Conservation (phyloP, 768 basidiomycete genomes). For the Daedaleopsis sinensis region DNA sequence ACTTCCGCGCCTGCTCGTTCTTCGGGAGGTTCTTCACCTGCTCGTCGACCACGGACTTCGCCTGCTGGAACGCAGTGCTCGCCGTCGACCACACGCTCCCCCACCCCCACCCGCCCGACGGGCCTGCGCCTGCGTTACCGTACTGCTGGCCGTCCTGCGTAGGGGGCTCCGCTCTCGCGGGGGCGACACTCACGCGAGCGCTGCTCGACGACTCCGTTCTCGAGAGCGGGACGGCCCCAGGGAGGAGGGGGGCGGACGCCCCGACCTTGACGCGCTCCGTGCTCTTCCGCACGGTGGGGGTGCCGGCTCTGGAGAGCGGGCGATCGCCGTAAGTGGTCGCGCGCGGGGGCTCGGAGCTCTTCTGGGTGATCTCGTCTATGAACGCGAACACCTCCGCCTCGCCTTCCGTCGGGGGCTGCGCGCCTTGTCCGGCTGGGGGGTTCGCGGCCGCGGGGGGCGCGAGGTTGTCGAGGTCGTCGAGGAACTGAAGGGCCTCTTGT, state of each 20-base stretch:
- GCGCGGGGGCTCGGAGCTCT: slow-evolving; percentile 78
- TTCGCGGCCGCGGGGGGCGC: slow-evolving; percentile 30
- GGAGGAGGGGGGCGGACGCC: slow-evolving; percentile 38
- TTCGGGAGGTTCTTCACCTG: slow-evolving; percentile 87
- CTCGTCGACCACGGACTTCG: slow-evolving; percentile 87
- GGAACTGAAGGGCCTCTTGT: slow-evolving; percentile 88
- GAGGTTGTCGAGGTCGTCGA: slow-evolving; percentile 92
- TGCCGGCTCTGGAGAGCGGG: slow-evolving; percentile 65
- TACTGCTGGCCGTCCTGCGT: slow-evolving; percentile 20
- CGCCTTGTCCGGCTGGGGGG: slow-evolving; percentile 29
- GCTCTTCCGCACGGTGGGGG: slow-evolving; percentile 73
- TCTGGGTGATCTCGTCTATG: slow-evolving; percentile 94
- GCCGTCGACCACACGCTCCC: slow-evolving; percentile 89
- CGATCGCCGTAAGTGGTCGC: slow-evolving; percentile 58
- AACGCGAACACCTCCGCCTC: slow-evolving; percentile 89
- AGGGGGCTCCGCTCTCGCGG: slow-evolving; percentile 9
- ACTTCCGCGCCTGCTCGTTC: slow-evolving; percentile 87
- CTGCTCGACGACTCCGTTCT: slow-evolving; percentile 29
- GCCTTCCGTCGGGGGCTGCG: slow-evolving; percentile 41
- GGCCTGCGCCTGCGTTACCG: slow-evolving; percentile 5
- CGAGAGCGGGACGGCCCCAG: slow-evolving; percentile 37
- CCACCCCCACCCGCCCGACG: slow-evolving; percentile 75
- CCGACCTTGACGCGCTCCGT: slow-evolving; percentile 77
- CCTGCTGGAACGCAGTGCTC: slow-evolving; percentile 84
- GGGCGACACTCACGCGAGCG: slow-evolving; percentile 23